A percentile compares a stretch with the other conserved stretches of the same genome.
Evolutionary conservation across 1,284 basidiomycete species (phyloP).

Genomic region (Leccinum pachyderme): DNA sequence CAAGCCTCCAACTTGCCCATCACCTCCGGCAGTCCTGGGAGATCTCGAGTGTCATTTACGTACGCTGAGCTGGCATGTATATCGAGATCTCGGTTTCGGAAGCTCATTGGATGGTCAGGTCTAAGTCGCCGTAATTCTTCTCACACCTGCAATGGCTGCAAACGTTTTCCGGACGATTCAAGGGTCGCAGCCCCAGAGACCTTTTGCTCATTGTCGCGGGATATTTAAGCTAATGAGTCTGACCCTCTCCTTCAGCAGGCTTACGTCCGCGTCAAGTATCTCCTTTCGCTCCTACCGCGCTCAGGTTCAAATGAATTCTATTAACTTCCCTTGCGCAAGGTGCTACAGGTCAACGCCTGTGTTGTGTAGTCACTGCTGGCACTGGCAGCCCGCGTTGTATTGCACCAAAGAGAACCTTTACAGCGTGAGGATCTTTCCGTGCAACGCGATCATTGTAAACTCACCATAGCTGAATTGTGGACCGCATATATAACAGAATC

Average conservation of each 20-base stretch:
- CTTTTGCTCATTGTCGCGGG: constrained; percentile 19
- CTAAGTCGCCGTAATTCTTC: not conserved
- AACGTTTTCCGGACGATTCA: constrained; percentile 2
- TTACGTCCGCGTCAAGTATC: constrained; percentile 1
- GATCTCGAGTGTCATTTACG: not conserved
- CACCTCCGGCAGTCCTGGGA: not conserved
- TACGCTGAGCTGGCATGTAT: constrained; percentile 1
- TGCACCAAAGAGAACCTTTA: constrained; percentile 69
- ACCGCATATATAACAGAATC: not conserved
- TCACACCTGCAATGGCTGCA: constrained; percentile 6
- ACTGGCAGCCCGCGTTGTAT: constrained; percentile 75
- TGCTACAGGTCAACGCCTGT: constrained; percentile 69
- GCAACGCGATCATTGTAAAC: constrained; percentile 20
- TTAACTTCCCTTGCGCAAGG: constrained; percentile 48
- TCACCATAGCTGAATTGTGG: not conserved
- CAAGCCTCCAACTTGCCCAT: not conserved
- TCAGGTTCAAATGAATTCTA: not conserved
- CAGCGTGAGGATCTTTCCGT: constrained; percentile 42
- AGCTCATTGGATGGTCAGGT: constrained; percentile 2
- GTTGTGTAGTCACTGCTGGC: constrained; percentile 82
- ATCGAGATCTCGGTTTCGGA: constrained; percentile 22
- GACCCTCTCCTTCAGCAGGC: constrained; percentile 2
- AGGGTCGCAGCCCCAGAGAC: not conserved
- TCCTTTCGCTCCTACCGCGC: constrained; percentile 1
- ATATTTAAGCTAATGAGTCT: constrained; percentile 20